Base-by-base conservation (phyloP, 108 stramenopile species). In the Skeletonema costatum region DNA sequence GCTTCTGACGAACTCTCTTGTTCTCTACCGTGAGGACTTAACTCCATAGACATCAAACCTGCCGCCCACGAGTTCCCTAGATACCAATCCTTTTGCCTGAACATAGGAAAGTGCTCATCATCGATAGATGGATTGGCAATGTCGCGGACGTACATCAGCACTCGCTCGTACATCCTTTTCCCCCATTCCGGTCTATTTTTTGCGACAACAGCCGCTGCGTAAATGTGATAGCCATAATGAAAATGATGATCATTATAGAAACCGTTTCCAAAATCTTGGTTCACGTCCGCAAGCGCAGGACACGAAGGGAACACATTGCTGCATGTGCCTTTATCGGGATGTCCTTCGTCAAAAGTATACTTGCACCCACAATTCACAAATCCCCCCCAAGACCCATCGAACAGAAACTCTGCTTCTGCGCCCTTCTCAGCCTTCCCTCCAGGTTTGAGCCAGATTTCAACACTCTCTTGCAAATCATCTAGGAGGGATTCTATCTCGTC, bases 1-100 rank as follows among this genome's bases (percentile, higher is more conserved):
- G 98, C 96, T 67, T 98, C 98, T 25, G 91, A 91, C 25, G 87
- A 88, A 19, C 95, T 96, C 73, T 98, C 98, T 83, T 98, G 97
- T 64, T 98, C 97, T 25, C 95, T 85, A 10, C 98, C 98, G 83
- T 97, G 96, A 42, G 89, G 86, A 67, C 90, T 96, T 4, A 90
- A 86, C 3, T 91, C 82, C 61, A 73, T 76, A 32, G 90, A 86
- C 73, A 97, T 90, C 11, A 83, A 61, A 44, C 98, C 98, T 71
- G 88, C 89, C 16, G 98, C 98, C 98, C 98, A 98, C 14, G 92
- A 95, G 48, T 86, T 89, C 0, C 97, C 97, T 62, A 97, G 81
- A 59, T 87, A 93, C 89, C 91, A 93, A 77, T 95, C 94, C 75
- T 93, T 95, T 80, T 97, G 96, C 9, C 98, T 82, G 68, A 81